phyloP scores from a whole-genome alignment of 176 grass and related monocot species.

The Aegilops longissima region DNA sequence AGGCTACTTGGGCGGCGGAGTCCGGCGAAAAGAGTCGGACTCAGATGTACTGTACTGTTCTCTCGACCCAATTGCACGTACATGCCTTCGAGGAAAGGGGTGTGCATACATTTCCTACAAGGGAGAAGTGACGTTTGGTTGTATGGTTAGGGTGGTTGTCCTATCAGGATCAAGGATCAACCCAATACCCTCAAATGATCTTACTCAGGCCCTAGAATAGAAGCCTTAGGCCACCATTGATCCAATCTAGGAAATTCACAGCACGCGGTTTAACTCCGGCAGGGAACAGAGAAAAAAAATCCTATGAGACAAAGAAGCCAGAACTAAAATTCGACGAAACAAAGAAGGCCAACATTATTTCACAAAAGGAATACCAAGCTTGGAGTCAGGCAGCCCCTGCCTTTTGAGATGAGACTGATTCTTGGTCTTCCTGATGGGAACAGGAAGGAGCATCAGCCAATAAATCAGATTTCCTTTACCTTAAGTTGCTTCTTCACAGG shows the following conservation, averaged over 20 bases:
- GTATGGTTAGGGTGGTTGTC: conserved; percentile 7
- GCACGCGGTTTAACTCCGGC: background rate
- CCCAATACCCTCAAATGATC: background rate
- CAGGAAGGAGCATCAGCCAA: background rate
- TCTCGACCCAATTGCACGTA: background rate
- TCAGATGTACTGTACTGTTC: background rate
- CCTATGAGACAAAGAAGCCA: background rate
- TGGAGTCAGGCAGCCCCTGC: background rate
- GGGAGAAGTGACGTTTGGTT: background rate
- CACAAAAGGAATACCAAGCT: background rate
- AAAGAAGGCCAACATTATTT: background rate
- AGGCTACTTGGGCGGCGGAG: background rate
- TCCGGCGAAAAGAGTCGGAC: background rate
- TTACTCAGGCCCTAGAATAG: background rate
- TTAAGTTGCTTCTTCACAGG: background rate
- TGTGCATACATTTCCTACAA: background rate
- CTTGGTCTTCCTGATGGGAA: conserved; percentile 1
- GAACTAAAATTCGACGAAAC: background rate
- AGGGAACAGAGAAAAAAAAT: background rate
- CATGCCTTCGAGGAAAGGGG: background rate
- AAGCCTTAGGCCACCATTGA: background rate
- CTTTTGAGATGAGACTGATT: background rate
- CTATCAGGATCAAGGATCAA: conserved; percentile 1
- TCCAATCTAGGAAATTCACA: background rate
- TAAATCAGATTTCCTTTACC: conserved; percentile 19